Conservation (phyloP, 805 yeast genomes). For the Candida ovalis region DNA sequence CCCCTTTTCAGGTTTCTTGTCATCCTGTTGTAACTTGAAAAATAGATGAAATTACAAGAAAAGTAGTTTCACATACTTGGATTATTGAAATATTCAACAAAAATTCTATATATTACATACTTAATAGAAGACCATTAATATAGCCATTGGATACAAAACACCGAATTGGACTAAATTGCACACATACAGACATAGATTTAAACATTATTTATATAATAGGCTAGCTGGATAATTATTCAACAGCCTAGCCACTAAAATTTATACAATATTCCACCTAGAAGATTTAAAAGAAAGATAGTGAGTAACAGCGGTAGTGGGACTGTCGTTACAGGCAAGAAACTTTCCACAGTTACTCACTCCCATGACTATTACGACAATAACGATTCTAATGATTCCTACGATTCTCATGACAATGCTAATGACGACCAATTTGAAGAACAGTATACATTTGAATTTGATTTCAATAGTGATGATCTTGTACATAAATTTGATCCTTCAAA, state of each 20-base stretch:
- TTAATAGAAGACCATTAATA: too few relatives aligned
- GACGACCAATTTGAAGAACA: constrained; percentile 20
- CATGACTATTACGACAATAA: not conserved
- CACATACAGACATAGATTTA: not conserved
- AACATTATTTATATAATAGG: not conserved
- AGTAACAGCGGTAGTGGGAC: constrained; percentile 4
- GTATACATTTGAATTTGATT: constrained; percentile 29
- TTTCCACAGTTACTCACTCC: not conserved
- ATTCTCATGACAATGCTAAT: constrained; percentile 7
- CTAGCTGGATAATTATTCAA: not conserved
- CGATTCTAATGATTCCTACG: constrained; percentile 6
- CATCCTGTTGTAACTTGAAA: too few relatives aligned
- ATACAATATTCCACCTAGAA: constrained; percentile 12
- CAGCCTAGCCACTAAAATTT: not conserved
- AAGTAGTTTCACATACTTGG: too few relatives aligned
- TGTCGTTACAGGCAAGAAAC: not conserved
- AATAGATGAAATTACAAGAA: too few relatives aligned
- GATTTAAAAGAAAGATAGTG: constrained; percentile 7
- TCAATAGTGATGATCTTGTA: constrained; percentile 15
- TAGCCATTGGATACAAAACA: too few relatives aligned
- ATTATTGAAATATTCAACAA: too few relatives aligned
- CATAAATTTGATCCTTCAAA: constrained; percentile 23
- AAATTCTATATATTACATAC: too few relatives aligned
- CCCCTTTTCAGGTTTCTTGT: too few relatives aligned
- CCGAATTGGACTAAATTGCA: too few relatives aligned